Percentiles rank a stretch among this genome's conserved stretches.
These are phyloP conservation scores for Monosporascus sp. DNA, from an alignment of 2,329 filamentous ascomycete species.

Conservation along the genomic window DNA sequence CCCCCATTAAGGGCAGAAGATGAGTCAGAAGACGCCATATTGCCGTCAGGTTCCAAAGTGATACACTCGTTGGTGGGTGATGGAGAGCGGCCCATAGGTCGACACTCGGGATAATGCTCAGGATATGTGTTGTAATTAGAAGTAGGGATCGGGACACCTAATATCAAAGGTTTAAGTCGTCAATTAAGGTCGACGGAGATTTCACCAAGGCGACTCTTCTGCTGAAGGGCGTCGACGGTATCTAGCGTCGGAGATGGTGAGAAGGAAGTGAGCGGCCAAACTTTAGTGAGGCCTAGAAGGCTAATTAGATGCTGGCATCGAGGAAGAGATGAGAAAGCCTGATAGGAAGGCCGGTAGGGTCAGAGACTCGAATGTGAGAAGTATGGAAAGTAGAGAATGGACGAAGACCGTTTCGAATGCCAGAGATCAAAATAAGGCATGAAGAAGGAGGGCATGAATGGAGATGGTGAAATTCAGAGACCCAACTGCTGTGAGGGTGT, in stretches of 20 bases:
- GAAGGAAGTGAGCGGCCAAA: not conserved
- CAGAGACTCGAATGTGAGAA: not conserved
- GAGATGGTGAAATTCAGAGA: not conserved
- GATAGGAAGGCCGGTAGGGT: not conserved
- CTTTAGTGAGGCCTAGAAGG: not conserved
- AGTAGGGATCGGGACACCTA: too few relatives aligned
- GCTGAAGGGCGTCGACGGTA: not conserved
- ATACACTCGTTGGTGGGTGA: not conserved
- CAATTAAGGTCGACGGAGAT: not conserved
- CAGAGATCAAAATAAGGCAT: not conserved
- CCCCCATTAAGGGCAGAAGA: not conserved
- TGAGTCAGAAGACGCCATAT: not conserved
- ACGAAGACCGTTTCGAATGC: not conserved
- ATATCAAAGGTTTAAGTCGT: not conserved
- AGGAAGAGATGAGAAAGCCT: not conserved
- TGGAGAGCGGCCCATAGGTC: not conserved
- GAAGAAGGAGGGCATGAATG: not conserved
- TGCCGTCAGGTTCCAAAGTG: not conserved
- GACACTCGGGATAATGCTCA: not conserved
- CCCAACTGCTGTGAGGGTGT: not conserved
- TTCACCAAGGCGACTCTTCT: not conserved
- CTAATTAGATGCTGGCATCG: not conserved
- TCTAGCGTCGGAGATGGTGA: not conserved
- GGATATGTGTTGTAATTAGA: too few relatives aligned
- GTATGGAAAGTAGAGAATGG: not conserved